Evolutionary conservation across 192 early-diverging fungal species (phyloP), one percentile per base, ranked within the genome.

Genomic region (Funneliformis mosseae): DNA sequence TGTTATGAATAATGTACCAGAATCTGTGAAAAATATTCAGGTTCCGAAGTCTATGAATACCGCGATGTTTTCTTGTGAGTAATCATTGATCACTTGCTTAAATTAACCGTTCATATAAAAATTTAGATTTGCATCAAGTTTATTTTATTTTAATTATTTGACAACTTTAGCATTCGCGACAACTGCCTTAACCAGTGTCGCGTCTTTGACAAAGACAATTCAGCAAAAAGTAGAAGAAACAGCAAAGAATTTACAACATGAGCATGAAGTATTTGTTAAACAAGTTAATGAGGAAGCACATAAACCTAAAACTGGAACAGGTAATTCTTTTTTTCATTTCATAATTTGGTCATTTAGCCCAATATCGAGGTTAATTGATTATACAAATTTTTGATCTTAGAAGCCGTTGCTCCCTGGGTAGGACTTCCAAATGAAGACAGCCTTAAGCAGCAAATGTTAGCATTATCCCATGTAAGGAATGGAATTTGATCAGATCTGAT

Each of bases 391-490:
- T n/a, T 12, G 33, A 45, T 72, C 25, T 28, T 46, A 90, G 89
- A 89, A 46, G 74, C 83, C 25, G 66, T 89, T 25, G 75, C 88
- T 10, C 87, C 87, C 21, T 91, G 90, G 90, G 80, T 78, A 23
- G 90, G 90, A 23, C 78, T 88, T 67, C 84, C 84, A 25, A 85
- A 89, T 73, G 90, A 91, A 77, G 82, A 84, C 3, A 80, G 85
- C 42, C 79, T 91, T 78, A 91, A 89, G 66, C 70, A 76, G 16
- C 82, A 82, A 3, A 88, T 91, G 16, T 77, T 89, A 28, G 86
- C 78, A 10, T 66, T 91, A 66, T 88, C 90, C 39, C 83, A 84
- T 80, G 89, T 88, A 87, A 41, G 14, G 16, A 5, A 45, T 76
- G 8, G 16, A 39, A 60, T 70, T 60, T 74, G 5, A 18, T 48